Base-by-base conservation (phyloP, 2,329 filamentous ascomycete species). In the Didymella pomorum region DNA sequence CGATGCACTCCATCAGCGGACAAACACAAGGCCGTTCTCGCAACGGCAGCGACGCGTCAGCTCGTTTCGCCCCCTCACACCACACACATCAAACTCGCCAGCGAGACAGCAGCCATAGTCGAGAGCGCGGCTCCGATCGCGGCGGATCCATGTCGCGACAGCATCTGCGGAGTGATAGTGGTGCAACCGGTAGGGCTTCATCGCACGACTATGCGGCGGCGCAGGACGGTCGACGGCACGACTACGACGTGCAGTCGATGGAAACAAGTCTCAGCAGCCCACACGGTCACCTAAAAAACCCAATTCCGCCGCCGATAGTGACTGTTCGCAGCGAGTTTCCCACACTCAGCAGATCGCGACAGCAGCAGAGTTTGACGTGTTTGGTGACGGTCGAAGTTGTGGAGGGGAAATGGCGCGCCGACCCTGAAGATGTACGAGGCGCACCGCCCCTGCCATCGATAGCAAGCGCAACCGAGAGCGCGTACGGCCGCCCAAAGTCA, bases 211-310 rank as follows among this genome's bases (percentile, higher is more conserved):
- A 96, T 71, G 85, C 88, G 25, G 91, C 94, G 62, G 89, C 89
- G 2, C 87, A 87, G 16, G 87, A 91, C 69, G 86, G 86, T 35
- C 87, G 93, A 68, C 89, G 90, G 54, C 93, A 97, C 72, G 94
- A 98, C 74, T 98, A 97, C 71, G 95, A 98, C 72, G 87, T 97
- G 16, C 94, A 98, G 76, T 93, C 93, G 3, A 97, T 97, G 92
- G 94, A 97, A 77, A 92, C 91, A 0, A 90, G 88, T 31, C 83
- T 96, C 18, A 86, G 86, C 63, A 93, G 88, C 76, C 90, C 92
- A 6, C 88, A 90, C 35, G 79, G 81, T 50, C 74, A 89, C 20
- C 84, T 87, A 10, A 91, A 89, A 69, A 97, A 96, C 67, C 92
- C 93, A 0, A 97, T 98, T 58, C 93, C 95, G 1, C 82, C 93